Conservation (phyloP, 176 grass and related monocot genomes). For the Urochloa ruziziensis region DNA sequence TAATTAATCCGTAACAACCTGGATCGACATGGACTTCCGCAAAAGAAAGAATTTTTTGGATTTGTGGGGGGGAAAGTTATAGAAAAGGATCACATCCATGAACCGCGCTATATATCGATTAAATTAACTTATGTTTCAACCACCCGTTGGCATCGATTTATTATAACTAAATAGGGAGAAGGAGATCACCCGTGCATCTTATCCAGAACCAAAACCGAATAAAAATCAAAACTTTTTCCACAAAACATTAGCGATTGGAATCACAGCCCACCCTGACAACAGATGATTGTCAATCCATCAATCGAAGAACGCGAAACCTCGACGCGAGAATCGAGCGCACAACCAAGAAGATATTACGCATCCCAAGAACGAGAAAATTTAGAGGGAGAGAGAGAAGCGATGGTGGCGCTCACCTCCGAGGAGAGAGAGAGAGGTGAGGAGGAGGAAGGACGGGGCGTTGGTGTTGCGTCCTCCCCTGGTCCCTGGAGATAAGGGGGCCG, state of each 20-base stretch:
- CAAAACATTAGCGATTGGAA: background rate
- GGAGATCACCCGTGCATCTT: background rate
- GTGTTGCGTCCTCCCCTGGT: conserved; percentile 9
- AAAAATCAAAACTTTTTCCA: background rate
- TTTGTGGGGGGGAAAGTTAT: background rate
- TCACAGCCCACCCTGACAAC: background rate
- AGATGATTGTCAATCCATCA: background rate
- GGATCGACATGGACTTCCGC: background rate
- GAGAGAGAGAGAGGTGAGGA: background rate
- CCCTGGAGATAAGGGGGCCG: conserved; percentile 36
- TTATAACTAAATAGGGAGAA: background rate
- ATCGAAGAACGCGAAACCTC: background rate
- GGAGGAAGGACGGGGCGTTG: background rate
- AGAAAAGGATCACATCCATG: background rate
- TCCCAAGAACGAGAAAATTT: conserved; percentile 2
- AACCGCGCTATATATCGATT: background rate
- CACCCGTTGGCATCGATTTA: background rate
- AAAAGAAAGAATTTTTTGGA: background rate
- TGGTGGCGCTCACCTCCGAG: conserved; percentile 22
- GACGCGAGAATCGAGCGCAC: background rate
- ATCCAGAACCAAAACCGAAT: conserved; percentile 1
- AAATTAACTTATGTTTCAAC: background rate
- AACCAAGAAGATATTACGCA: background rate
- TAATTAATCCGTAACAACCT: background rate
- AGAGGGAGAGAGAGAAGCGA: background rate